Evolutionary conservation across 163 green algal genomes (phyloP).

Genomic region (Chlamydomonas reinhardtii): DNA sequence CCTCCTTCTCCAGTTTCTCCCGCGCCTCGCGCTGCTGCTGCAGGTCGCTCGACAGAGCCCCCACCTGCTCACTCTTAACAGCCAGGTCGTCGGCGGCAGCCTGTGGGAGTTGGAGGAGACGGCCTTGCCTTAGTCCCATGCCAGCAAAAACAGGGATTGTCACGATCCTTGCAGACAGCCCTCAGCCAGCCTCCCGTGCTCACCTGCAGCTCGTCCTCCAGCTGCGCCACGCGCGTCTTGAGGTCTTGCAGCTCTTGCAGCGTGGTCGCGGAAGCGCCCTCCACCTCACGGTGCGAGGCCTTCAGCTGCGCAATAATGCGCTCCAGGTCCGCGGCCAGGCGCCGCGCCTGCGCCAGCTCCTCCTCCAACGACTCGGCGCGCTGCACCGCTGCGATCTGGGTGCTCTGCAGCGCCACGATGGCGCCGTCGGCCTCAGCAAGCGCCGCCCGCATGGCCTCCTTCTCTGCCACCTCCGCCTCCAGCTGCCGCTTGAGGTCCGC

Average conservation of each 20-base stretch:
- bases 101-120: no score
- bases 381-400: neutral
- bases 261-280: neutral
- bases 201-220: neutral
- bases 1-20: slow-evolving; percentile 5
- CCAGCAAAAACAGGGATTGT: no score
- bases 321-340: slow-evolving; percentile 5
- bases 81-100: no score
- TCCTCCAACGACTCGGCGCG: neutral
- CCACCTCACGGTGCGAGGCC: neutral
- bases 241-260: neutral
- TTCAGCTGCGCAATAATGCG: neutral
- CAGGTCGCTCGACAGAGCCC: neutral
- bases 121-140: no score
- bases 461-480: neutral
- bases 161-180: no score
- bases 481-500: neutral
- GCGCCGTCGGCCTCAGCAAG: neutral
- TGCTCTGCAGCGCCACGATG: neutral
- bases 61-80: no score
- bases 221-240: neutral
- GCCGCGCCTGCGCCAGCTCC: slow-evolving; percentile 3
- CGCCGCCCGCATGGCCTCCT: neutral
- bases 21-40: neutral
- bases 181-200: no score